These are phyloP conservation scores for Malassezia vespertilionis DNA, from an alignment of 1,284 basidiomycete species.

Conservation along the genomic window DNA sequence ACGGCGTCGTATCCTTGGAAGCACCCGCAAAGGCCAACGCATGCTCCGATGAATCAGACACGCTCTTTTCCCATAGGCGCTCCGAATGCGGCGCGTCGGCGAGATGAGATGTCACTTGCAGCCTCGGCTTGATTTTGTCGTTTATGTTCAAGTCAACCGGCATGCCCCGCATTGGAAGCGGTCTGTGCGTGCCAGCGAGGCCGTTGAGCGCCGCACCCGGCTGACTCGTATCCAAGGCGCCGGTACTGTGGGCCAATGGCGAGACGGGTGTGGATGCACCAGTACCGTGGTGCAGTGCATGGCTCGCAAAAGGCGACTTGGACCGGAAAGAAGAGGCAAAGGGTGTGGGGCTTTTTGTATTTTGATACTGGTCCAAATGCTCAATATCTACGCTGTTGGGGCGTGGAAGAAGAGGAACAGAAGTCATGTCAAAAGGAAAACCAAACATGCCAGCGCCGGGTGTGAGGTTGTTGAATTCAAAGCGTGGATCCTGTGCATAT, in stretches of 20 bases:
- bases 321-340: constrained; percentile 1
- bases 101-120: too few relatives aligned
- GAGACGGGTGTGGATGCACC: background rate
- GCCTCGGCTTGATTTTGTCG: too few relatives aligned
- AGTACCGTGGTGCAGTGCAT: background rate
- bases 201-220: background rate
- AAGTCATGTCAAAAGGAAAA: constrained; percentile 33
- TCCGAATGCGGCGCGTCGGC: too few relatives aligned
- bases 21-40: too few relatives aligned
- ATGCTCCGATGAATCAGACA: too few relatives aligned
- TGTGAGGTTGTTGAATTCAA: constrained; percentile 16
- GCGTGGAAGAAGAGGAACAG: constrained; percentile 24
- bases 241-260: constrained; percentile 1
- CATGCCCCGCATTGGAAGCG: background rate
- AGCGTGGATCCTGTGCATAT: constrained; percentile 46
- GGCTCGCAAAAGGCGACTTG: constrained; percentile 6
- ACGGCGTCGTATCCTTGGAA: background rate
- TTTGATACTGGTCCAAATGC: background rate
- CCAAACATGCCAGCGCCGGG: constrained; percentile 24
- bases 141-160: constrained; percentile 1
- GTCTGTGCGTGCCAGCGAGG: background rate
- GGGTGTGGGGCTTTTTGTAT: background rate
- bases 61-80: too few relatives aligned
- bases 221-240: constrained; percentile 2
- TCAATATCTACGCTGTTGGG: constrained; percentile 10